Conservation (phyloP, 116 monocot species). For the Dioscorea cayenensis region DNA sequence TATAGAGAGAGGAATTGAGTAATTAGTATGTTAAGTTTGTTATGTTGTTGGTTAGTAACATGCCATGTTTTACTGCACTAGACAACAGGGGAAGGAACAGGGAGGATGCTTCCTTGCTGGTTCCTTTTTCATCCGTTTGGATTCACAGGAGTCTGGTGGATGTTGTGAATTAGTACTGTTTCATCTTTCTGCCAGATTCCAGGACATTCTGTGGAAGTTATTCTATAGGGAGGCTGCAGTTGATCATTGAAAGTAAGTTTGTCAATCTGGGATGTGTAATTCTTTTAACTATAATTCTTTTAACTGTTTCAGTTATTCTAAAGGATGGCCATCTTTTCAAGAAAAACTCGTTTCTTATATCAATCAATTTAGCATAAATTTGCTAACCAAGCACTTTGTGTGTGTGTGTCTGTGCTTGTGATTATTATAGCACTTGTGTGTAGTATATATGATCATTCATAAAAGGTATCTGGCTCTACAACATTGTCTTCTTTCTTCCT, state of each 20-base stretch:
- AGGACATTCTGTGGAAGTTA: background rate
- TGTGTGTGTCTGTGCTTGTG: too few species aligned
- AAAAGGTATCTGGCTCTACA: constrained; percentile 96
- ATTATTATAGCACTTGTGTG: too few species aligned
- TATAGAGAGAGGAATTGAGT: background rate
- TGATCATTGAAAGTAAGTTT: background rate
- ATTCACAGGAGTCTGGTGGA: background rate
- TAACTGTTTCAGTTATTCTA: background rate
- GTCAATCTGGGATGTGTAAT: background rate
- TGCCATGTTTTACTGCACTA: background rate
- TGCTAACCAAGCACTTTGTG: too few species aligned
- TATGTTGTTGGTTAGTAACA: background rate
- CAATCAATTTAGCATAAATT: too few species aligned
- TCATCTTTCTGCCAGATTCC: background rate
- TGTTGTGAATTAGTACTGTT: background rate
- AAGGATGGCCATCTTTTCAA: background rate
- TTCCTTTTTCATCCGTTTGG: background rate
- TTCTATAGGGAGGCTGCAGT: background rate
- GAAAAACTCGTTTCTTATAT: background rate
- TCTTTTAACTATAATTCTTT: background rate
- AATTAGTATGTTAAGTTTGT: background rate
- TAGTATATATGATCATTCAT: too few species aligned
- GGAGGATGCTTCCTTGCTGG: background rate
- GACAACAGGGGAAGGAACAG: background rate
- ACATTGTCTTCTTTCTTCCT: constrained; percentile 66